Percentiles rank a stretch among this genome's conserved stretches.
These are phyloP conservation scores for Clonostachys rhizophaga DNA, from an alignment of 2,329 filamentous ascomycete genomes.

Conservation along the genomic window DNA sequence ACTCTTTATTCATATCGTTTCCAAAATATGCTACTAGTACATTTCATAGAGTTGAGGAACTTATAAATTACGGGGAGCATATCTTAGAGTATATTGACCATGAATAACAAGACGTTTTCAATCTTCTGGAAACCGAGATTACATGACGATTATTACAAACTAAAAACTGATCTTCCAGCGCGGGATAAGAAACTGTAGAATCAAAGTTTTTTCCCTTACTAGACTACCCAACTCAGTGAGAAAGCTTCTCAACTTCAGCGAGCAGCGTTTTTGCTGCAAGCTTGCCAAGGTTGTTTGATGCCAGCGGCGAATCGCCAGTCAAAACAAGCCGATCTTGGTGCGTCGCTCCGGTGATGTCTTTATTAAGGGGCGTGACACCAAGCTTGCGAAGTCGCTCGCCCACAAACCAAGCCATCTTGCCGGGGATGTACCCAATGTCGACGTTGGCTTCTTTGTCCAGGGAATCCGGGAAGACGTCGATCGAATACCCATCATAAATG, in stretches of 20 bases:
- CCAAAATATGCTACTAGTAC: too few species aligned
- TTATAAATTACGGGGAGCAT: too few species aligned
- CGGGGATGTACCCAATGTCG: constrained; percentile 11
- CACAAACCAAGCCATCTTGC: constrained; percentile 12
- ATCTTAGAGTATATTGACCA: too few species aligned
- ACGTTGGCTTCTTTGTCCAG: constrained; percentile 8
- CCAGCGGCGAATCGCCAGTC: constrained; percentile 11
- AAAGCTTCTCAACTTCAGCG: constrained; percentile 2
- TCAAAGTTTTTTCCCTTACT: too few species aligned
- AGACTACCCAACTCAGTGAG: too few species aligned
- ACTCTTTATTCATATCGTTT: too few species aligned
- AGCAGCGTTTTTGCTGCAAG: constrained; percentile 8
- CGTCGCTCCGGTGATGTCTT: constrained; percentile 6
- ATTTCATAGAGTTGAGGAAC: too few species aligned
- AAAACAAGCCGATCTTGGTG: constrained; percentile 7
- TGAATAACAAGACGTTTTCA: too few species aligned
- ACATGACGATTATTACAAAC: too few species aligned
- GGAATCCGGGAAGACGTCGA: constrained; percentile 10
- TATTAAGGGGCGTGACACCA: constrained; percentile 7
- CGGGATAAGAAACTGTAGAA: too few species aligned
- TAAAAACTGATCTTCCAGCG: too few species aligned
- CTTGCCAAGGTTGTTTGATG: constrained; percentile 9
- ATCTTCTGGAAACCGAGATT: too few species aligned
- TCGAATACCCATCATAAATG: constrained; percentile 10
- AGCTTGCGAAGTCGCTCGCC: constrained; percentile 6